A percentile compares a stretch with the other conserved stretches of the same genome.
These are phyloP conservation scores for Colletotrichum sp. DNA, from an alignment of 2,329 filamentous ascomycete genomes.

Conservation along the genomic window DNA sequence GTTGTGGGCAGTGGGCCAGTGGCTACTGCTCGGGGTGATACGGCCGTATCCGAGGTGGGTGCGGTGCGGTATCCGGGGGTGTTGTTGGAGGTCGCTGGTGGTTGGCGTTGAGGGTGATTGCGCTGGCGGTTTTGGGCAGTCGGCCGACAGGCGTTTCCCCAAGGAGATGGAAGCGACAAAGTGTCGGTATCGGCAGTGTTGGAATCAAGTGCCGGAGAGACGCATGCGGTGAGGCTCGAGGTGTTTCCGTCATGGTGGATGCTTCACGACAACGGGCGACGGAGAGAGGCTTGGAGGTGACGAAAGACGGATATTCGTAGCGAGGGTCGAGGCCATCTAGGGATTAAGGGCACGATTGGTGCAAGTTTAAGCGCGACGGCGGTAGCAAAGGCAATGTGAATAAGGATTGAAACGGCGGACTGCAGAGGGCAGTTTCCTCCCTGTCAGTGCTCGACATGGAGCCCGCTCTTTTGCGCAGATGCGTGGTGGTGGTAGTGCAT, in stretches of 20 bases:
- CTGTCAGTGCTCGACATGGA: background rate
- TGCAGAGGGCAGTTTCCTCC: background rate
- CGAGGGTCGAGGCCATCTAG: background rate
- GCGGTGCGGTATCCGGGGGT: background rate
- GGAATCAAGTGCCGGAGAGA: background rate
- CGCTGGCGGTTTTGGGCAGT: background rate
- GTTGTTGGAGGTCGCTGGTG: background rate
- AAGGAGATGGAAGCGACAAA: background rate
- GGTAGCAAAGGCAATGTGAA: background rate
- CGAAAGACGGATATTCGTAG: background rate
- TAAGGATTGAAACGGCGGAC: background rate
- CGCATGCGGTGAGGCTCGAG: background rate
- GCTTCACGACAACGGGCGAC: background rate
- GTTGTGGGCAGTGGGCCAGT: background rate
- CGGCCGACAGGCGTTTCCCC: background rate
- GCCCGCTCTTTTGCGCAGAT: background rate
- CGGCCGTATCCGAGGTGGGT: background rate
- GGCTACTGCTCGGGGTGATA: background rate
- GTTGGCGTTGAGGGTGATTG: background rate
- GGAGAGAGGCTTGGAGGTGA: background rate
- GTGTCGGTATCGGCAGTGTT: background rate
- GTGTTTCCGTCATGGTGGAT: background rate
- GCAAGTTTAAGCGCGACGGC: background rate
- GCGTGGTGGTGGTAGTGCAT: background rate
- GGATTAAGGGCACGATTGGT: background rate